Base-by-base conservation (phyloP, 2,329 filamentous ascomycete species). In the Saccharata proteae region DNA sequence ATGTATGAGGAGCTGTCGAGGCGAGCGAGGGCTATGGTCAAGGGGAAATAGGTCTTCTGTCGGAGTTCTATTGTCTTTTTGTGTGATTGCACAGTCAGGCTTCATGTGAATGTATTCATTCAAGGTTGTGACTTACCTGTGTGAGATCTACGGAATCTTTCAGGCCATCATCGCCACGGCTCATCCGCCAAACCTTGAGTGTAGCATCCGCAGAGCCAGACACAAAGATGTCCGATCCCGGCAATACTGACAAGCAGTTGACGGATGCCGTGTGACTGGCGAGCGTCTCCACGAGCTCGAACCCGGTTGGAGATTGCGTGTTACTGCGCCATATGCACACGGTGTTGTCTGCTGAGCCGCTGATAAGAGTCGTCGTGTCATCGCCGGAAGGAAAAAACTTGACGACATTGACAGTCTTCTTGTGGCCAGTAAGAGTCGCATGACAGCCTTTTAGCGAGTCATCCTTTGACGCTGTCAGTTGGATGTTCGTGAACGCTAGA, bases 311-410 rank as follows among this genome's bases (percentile, higher is more conserved):
- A 11, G 44, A 38, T 8, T 42, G 35, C 3, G 38, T 21, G 19
- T 54, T 43, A 15, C 51, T 38, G 38, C 51, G 51, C 73, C 73
- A 77, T 35, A 93, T 53, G 32, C 73, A 73, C 37, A 94, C 59
- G 5, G 71, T 72, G 45, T 78, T 77, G 61, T 96, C 88, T 35
- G 85, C 78, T 17, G 81, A 79, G 23, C 85, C 90, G 38, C 76
- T 86, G 15, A 98, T 63, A 37, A 80, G 62, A 16, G 65, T 68
- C 11, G 56, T 48, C 11, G 58, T 46, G 12, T 68, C 60, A 5
- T 54, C 57, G 12, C 61, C 57, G 18, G 55, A 52, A 26, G 73
- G 71, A 32, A 88, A 66, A 48, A 94, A 92, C 44, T 75, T 79
- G 32, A 96, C 74, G 8, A 77, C 82, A 55, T 85, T 93, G 39